A percentile compares a stretch with the other conserved stretches of the same genome.
phyloP scores from a whole-genome alignment of 495 filamentous ascomycete genomes.

The Aspergillus wentii region DNA sequence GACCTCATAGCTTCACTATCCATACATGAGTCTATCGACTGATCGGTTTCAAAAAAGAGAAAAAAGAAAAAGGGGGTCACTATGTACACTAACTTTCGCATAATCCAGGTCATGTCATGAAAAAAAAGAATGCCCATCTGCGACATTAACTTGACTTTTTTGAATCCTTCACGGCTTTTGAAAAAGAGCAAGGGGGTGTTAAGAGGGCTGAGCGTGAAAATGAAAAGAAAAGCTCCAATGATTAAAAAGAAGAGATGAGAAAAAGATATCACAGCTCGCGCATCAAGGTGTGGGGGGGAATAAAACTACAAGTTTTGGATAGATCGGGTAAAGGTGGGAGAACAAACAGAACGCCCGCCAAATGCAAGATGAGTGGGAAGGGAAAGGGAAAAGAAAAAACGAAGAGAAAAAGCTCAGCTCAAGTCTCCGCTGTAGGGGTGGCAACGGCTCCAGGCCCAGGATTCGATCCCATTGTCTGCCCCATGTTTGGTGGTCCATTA shows the following conservation, averaged over 20 bases:
- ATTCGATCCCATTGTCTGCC: conserved; percentile 29
- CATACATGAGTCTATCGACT: conserved; percentile 28
- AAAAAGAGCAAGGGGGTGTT: conserved; percentile 9
- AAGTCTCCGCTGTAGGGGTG: conserved; percentile 29
- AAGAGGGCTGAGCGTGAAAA: conserved; percentile 11
- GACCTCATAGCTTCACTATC: conserved; percentile 41
- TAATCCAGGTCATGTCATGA: conserved; percentile 18
- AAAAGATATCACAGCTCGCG: conserved; percentile 24
- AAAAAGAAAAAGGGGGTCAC: conserved; percentile 17
- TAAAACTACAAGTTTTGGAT: conserved; percentile 40
- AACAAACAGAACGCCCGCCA: conserved; percentile 34
- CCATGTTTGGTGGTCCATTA: conserved; percentile 18
- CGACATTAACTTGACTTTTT: conserved; percentile 19
- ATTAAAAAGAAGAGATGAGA: conserved; percentile 12
- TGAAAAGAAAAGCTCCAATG: conserved; percentile 18
- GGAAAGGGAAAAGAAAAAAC: conserved; percentile 12
- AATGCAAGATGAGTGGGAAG: conserved; percentile 27
- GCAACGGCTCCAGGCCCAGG: conserved; percentile 26
- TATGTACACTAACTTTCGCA: conserved; percentile 42
- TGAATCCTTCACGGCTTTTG: conserved; percentile 11
- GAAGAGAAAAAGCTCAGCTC: conserved; percentile 20
- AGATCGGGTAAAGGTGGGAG: conserved; percentile 12
- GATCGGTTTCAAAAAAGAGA: conserved; percentile 6
- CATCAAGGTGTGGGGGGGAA: conserved; percentile 17
- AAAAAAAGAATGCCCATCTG: conserved; percentile 17